Base-by-base conservation (phyloP, 768 basidiomycete species). In the Lyophyllum decastes region DNA sequence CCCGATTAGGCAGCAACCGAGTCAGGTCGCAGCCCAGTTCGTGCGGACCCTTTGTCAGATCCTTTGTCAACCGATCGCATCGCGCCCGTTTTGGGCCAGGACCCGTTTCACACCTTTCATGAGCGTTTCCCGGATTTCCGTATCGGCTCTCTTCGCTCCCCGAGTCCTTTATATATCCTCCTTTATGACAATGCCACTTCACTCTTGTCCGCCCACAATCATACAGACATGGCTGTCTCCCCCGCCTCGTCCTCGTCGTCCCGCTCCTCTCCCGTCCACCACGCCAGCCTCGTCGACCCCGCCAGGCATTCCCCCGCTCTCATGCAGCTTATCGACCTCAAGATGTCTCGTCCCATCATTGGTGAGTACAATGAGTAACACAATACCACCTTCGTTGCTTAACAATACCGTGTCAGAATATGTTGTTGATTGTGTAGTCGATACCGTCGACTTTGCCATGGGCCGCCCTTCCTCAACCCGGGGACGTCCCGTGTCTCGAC, bases 361-460 rank as follows among this genome's bases (percentile, higher is more conserved):
- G 88, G 90, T 91, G 63, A 45, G 87, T 81, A 2, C 4, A n/a
- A 16, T 44, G 25, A 30, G 53, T 24, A 26, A 26, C 21, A n/a
- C 34, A 35, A 8, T 34, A 35, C 10, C 27, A 21, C 9, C 14
- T 50, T 17, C 38, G n/a, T 38, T 27, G 56, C 30, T 19, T 63
- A 59, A 45, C 60, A 58, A 41, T 48, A 2, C 45, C 44, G 43
- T 45, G 48, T n/a, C 61, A 92, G 90, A 91, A 55, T 86, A 89
- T 72, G 74, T 88, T 55, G 81, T 89, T 14, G 88, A 91, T 70
- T 78, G 72, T 22, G 86, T 90, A 8, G 74, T 81, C 6, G 89
- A 91, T 59, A 86, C 89, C 0, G 90, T 91, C 52, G 87, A 90
- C 72, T 89, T 80, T 66, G 88, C 89, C 14, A 82, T 91, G 72